Base-by-base conservation (phyloP, 179 eudicot genomes). In the Carnegiea gigantea region DNA sequence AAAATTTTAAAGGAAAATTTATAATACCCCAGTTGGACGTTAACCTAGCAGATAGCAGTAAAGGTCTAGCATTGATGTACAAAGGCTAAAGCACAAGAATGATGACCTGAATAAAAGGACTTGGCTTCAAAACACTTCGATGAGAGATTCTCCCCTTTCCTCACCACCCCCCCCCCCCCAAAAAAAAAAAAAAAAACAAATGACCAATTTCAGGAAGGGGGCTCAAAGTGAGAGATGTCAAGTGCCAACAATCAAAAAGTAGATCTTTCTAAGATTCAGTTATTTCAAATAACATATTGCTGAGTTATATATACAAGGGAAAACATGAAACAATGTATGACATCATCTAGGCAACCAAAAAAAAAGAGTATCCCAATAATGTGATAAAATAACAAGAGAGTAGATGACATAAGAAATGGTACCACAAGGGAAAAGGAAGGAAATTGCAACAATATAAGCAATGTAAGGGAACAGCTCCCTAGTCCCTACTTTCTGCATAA, bases 371-470 rank as follows among this genome's bases (percentile, higher is more conserved):
- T 49, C 26, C 48, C 74, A 60, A 60, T 14, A 62, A 28, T 44
- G 23, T 36, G 28, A 28, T 30, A 51, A 53, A 33, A 62, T 3
- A 43, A 60, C 13, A 73, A 17, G 12, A 71, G 18, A 74, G 24
- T 23, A 54, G 64, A 57, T 71, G 59, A 21, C 33, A 14, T 44
- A 49, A 24, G 26, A 48, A 23, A 48, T n/a, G 77, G 59, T 70
- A 70, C 33, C 46, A 36, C 9, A 70, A 36, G 73, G 0, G 30
- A 62, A n/a, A 67, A 70, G 5, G 20, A 70, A 70, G 73, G n/a
- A 40, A 30, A 64, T 72, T 82, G 80, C 81, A 76, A 75, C 70
- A 78, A 57, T 40, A 40, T 40, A 40, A 40, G 44, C 44, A 57
- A 64, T n/a, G 49, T 24, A 64, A 65, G 54, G 26, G 21, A 44